Percentiles rank a stretch among this genome's conserved stretches.
Evolutionary conservation across 2,329 filamentous ascomycete genomes (phyloP).

Genomic region (Geosmithia putterillii): DNA sequence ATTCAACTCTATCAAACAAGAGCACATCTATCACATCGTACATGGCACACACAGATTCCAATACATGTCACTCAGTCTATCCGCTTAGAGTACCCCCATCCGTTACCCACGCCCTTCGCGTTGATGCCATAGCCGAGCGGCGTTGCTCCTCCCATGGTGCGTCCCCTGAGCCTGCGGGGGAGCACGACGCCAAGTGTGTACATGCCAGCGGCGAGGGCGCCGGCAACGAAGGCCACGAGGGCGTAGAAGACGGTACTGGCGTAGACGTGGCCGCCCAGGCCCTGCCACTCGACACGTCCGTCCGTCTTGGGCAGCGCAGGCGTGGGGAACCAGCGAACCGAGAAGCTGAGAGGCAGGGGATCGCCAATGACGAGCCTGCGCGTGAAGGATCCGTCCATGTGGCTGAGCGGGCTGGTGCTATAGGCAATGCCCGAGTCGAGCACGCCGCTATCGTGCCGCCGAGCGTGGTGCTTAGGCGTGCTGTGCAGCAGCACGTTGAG

Average conservation of each 20-base stretch:
- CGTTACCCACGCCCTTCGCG: conserved; percentile 36
- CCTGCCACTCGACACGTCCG: conserved; percentile 52
- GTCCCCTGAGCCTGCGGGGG: conserved; percentile 36
- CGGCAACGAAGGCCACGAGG: conserved; percentile 45
- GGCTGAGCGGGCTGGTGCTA: conserved; percentile 59
- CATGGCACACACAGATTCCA: neutral
- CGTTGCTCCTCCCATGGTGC: conserved; percentile 42
- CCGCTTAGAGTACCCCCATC: conserved; percentile 47
- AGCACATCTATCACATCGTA: neutral
- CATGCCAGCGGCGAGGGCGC: conserved; percentile 37
- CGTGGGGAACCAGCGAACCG: conserved; percentile 76
- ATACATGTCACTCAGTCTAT: conserved; percentile 30
- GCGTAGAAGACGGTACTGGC: conserved; percentile 52
- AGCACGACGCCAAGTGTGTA: conserved; percentile 51
- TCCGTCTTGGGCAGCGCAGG: conserved; percentile 57
- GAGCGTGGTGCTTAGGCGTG: conserved; percentile 47
- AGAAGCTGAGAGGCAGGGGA: conserved; percentile 64
- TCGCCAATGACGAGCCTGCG: conserved; percentile 79
- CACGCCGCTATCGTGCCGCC: conserved; percentile 59
- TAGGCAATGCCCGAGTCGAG: conserved; percentile 84
- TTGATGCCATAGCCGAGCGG: conserved; percentile 43
- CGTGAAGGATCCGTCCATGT: conserved; percentile 37
- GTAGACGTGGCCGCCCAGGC: conserved; percentile 51
- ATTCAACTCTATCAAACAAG: no score
- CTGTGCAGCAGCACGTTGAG: conserved; percentile 80